phyloP scores from a whole-genome alignment of 192 early-diverging fungal species.

The Gryganskiella cystojenkinii region DNA sequence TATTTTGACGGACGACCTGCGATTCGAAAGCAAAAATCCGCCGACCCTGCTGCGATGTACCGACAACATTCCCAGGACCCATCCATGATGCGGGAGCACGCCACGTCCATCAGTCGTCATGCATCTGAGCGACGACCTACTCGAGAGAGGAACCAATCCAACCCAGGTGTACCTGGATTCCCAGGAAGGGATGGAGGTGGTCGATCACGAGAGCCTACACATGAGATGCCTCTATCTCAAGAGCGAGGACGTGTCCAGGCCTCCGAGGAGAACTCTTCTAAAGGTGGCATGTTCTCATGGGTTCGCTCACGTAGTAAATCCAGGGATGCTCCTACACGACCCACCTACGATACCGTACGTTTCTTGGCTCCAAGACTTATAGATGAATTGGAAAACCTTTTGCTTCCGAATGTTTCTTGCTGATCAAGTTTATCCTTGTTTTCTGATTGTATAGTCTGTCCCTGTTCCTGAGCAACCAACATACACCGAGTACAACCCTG shows the following conservation, averaged over 20 bases:
- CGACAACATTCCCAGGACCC: slow-evolving; percentile 33
- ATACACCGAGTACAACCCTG: slow-evolving; percentile 46
- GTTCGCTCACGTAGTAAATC: slow-evolving; percentile 46
- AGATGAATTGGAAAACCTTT: background rate
- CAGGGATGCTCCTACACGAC: slow-evolving; percentile 30
- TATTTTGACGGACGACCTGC: slow-evolving; percentile 3
- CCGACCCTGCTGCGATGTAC: slow-evolving; percentile 36
- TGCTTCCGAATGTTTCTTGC: background rate
- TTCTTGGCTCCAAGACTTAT: background rate
- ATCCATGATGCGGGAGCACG: background rate
- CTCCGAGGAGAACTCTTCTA: slow-evolving; percentile 24
- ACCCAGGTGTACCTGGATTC: background rate
- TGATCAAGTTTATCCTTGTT: too few species aligned
- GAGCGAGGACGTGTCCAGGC: slow-evolving; percentile 31
- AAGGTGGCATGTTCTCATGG: slow-evolving; percentile 33
- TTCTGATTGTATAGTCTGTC: background rate
- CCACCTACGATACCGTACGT: slow-evolving; percentile 34
- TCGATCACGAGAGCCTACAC: slow-evolving; percentile 10
- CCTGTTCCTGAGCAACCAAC: slow-evolving; percentile 33
- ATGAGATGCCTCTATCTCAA: background rate
- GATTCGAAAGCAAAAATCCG: slow-evolving; percentile 39
- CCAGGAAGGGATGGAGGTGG: background rate
- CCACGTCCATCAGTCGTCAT: slow-evolving; percentile 26
- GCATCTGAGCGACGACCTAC: slow-evolving; percentile 34
- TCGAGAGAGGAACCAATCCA: slow-evolving; percentile 12